Evolutionary conservation across 2,329 filamentous ascomycete genomes (phyloP), one percentile per base, ranked within the genome.

Genomic region (Aspergillus aculeatinus): DNA sequence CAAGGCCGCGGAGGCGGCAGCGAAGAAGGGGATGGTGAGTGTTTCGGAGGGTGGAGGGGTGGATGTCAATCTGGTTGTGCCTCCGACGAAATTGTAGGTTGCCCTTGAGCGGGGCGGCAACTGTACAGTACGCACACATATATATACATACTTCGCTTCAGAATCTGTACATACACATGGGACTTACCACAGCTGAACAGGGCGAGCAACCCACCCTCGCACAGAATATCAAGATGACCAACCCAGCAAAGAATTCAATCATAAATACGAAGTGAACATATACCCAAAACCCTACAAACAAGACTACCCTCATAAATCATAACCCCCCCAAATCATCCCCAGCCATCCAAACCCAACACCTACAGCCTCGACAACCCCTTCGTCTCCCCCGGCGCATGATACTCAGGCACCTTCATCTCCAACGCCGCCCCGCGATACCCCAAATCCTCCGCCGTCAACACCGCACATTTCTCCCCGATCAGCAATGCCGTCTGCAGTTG

Each of bases 391-490:
- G 72, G 85, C 0, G 83, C 85, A 61, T 87, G 76, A 70, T 89
- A 89, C 10, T 79, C 81, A 1, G 87, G 87, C 3, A 89, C 89
- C 77, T 87, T 89, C 90, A 94, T 94, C 48, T 92, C 87, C 63
- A 94, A 79, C 10, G 87, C 89, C 31, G 81, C 80, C 31, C 90
- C 90, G 39, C 83, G 87, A 76, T 92, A 92, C 3, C 88, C 89
- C 19, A 92, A 77, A 65, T 92, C 89, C 74, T 92, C 89, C 9
- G 83, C 89, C 1, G 86, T 82, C 23, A 92, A 82, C 61, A 89
- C 78, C 2, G 88, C 87, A 55, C 84, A 87, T 80, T 91, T 92
- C 80, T 92, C 89, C 44, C 89, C 89, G 61, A 92, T 91, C 53
- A 91, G 81, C 10, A 92, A 81, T 5, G 89, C 89, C 39, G 88